A percentile compares a stretch with the other conserved stretches of the same genome.
Evolutionary conservation across 108 stramenopile genomes (phyloP).

Genomic region (Skeletonema marinoi): DNA sequence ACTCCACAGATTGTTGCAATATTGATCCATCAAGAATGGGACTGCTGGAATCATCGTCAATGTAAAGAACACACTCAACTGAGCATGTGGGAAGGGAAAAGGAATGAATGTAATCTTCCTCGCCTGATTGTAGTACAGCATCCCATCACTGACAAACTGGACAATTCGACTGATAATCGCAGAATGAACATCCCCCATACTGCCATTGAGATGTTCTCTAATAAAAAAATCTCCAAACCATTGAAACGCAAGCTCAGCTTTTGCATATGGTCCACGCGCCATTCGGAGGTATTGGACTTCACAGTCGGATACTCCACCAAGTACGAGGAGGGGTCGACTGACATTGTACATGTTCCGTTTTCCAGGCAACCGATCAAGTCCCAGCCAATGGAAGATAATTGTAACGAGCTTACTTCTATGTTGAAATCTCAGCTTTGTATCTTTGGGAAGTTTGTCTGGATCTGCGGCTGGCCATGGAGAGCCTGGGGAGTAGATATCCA

Average conservation of each 20-base stretch:
- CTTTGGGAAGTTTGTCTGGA: constrained; percentile 53
- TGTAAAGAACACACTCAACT: constrained; percentile 64
- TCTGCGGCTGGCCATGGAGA: constrained; percentile 62
- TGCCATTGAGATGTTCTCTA: constrained; percentile 70
- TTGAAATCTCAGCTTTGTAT: constrained; percentile 11
- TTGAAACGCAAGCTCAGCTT: constrained; percentile 58
- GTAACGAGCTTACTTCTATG: not conserved
- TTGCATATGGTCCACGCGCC: constrained; percentile 72
- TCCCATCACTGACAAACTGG: constrained; percentile 76
- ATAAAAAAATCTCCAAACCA: constrained; percentile 78
- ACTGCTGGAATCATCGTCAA: constrained; percentile 49
- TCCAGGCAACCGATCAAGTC: constrained; percentile 51
- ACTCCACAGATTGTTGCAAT: constrained; percentile 37
- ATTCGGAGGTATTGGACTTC: constrained; percentile 69
- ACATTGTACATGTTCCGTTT: constrained; percentile 61
- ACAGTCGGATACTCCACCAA: constrained; percentile 75
- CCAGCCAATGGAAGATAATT: constrained; percentile 40
- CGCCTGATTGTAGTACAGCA: constrained; percentile 74
- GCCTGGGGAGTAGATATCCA: constrained; percentile 60
- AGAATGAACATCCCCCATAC: constrained; percentile 62
- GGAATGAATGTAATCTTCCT: constrained; percentile 80
- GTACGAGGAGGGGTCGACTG: constrained; percentile 59
- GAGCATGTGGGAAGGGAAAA: constrained; percentile 81
- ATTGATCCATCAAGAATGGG: constrained; percentile 77
- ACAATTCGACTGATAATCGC: constrained; percentile 69